Conservation (phyloP, 2,329 filamentous ascomycete genomes). For the Colletotrichum spaethianum region DNA sequence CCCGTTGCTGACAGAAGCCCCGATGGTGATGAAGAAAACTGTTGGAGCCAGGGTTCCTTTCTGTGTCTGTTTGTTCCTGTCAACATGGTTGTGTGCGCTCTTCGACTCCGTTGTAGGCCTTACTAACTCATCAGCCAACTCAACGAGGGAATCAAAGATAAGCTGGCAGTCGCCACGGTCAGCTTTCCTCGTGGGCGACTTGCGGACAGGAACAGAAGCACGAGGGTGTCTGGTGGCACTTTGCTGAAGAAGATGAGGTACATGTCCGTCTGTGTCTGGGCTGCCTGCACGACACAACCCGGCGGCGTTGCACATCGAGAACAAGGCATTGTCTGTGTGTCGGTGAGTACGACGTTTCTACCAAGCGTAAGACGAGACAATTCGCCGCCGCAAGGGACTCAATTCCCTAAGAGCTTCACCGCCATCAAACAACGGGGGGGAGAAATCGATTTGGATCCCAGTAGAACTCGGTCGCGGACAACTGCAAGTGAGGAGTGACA, state of each 20-base stretch:
- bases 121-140: background rate
- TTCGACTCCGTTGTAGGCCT: background rate
- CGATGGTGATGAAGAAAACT: background rate
- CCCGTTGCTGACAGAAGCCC: constrained; percentile 11
- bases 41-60: background rate
- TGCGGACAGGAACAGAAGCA: background rate
- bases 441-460: background rate
- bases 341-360: background rate
- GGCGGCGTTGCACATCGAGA: background rate
- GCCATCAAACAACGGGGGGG: background rate
- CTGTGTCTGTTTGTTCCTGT: background rate
- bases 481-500: background rate
- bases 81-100: background rate
- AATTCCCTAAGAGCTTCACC: background rate
- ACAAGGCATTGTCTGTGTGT: background rate
- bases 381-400: too few relatives aligned
- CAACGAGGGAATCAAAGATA: background rate
- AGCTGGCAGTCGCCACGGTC: background rate
- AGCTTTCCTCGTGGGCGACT: constrained; percentile 6
- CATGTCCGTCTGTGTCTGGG: background rate
- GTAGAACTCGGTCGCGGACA: background rate
- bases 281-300: background rate
- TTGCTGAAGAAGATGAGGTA: constrained; percentile 20
- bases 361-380: background rate
- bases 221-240: constrained; percentile 17